Conservation (phyloP, 75 land plant genomes). For the Pinus albicaulis region DNA sequence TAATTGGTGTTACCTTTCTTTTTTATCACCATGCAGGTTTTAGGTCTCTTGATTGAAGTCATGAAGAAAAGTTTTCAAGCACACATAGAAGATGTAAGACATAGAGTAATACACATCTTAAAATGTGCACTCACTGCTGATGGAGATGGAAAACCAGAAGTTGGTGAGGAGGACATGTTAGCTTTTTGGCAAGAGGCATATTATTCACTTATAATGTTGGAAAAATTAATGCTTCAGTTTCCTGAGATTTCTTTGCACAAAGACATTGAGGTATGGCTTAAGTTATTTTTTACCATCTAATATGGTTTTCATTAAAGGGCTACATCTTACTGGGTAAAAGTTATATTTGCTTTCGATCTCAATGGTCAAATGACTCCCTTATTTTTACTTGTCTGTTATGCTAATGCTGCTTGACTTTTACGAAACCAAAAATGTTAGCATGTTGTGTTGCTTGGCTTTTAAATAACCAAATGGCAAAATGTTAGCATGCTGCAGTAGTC, state of each 20-base stretch:
- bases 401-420: too few species aligned
- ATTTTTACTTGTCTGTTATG: too few species aligned
- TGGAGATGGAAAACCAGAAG: slow-evolving; percentile 10
- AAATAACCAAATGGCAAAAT: too few species aligned
- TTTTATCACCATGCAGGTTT: slow-evolving; percentile 43
- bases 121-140: slow-evolving; percentile 20
- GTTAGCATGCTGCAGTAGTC: too few species aligned
- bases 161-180: slow-evolving; percentile 25
- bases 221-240: slow-evolving; percentile 67
- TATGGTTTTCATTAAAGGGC: too few species aligned
- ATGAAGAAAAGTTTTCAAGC: slow-evolving; percentile 46
- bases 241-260: slow-evolving; percentile 34
- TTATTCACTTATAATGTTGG: slow-evolving; percentile 69
- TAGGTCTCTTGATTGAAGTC: slow-evolving; percentile 69
- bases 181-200: slow-evolving; percentile 87
- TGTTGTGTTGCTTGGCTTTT: too few species aligned
- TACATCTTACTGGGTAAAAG: too few species aligned
- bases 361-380: too few species aligned
- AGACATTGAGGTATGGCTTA: slow-evolving; percentile 47
- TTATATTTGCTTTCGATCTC: too few species aligned
- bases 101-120: slow-evolving; percentile 34
- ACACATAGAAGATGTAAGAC: slow-evolving; percentile 37
- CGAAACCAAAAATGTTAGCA: too few species aligned
- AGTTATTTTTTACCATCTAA: neutral
- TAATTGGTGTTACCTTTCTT: neutral